Evolutionary conservation across 805 yeast species (phyloP).

Genomic region (Candida verbasci): DNA sequence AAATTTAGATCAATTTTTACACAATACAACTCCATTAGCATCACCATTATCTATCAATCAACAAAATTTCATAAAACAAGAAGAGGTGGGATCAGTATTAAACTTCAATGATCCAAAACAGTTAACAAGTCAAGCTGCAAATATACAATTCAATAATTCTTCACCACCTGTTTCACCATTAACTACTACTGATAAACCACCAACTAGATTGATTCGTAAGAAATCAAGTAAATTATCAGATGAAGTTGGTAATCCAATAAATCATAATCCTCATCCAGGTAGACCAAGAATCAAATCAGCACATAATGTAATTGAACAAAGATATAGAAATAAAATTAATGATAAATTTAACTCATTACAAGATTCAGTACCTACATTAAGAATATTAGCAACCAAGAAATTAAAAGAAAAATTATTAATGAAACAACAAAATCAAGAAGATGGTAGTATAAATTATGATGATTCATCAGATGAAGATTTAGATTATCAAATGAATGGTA

Average conservation of each 20-base stretch:
- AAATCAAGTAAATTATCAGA: not conserved
- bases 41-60: constrained; percentile 5
- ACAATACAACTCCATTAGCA: constrained; percentile 4
- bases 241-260: constrained; percentile 2
- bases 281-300: constrained; percentile 27
- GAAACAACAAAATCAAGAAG: constrained; percentile 10
- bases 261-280: constrained; percentile 7
- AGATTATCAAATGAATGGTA: not conserved
- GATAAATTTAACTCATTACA: constrained; percentile 37
- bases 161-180: constrained; percentile 7
- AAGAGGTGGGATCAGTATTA: not conserved
- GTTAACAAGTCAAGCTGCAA: constrained; percentile 3
- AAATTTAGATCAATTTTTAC: not conserved
- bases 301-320: constrained; percentile 40
- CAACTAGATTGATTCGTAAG: not conserved
- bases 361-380: constrained; percentile 35
- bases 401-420: constrained; percentile 9
- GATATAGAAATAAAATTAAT: constrained; percentile 40
- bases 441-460: constrained; percentile 10
- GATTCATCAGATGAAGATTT: constrained; percentile 11
- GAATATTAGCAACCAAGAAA: constrained; percentile 24
- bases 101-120: constrained; percentile 1
- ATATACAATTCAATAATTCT: not conserved
- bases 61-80: not conserved
- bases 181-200: not conserved